Evolutionary conservation across 2,329 filamentous ascomycete genomes (phyloP).

Genomic region (Tolypocladium album): DNA sequence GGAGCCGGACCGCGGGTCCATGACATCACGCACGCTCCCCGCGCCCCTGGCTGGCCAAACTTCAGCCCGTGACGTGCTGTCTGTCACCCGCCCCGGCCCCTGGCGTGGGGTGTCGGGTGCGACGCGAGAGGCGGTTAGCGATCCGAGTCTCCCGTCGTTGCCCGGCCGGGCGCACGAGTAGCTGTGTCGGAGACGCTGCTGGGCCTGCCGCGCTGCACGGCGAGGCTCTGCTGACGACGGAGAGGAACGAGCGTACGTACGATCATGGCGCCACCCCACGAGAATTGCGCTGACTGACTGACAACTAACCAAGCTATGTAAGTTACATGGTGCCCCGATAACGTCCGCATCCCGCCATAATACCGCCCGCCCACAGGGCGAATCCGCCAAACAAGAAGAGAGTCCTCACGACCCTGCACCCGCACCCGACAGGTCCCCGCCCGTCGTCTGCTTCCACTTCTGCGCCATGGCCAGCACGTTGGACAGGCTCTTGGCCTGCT

Average conservation of each 20-base stretch:
- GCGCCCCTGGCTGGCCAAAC: background rate
- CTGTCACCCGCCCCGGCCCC: too few species aligned
- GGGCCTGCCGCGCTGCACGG: too few species aligned
- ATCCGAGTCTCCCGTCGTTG: background rate
- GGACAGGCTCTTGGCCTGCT: conserved; percentile 72
- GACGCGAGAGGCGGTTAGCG: background rate
- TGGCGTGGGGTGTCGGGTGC: background rate
- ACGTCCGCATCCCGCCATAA: background rate
- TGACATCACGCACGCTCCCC: background rate
- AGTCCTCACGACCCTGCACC: background rate
- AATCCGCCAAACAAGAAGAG: too few species aligned
- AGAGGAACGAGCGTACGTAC: too few species aligned
- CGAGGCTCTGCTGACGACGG: too few species aligned
- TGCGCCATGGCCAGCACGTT: conserved; percentile 78
- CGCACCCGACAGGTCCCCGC: conserved; percentile 18
- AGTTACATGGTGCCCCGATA: too few species aligned
- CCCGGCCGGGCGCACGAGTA: background rate
- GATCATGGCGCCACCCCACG: too few species aligned
- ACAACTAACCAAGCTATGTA: background rate
- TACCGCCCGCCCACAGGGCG: background rate
- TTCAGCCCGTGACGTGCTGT: background rate
- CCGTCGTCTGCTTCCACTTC: conserved; percentile 64
- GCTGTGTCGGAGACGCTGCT: too few species aligned
- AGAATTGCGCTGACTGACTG: background rate
- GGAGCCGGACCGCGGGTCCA: background rate